Evolutionary conservation across 2,329 filamentous ascomycete genomes (phyloP), one percentile per base, ranked within the genome.

Genomic region (Septoria linicola): DNA sequence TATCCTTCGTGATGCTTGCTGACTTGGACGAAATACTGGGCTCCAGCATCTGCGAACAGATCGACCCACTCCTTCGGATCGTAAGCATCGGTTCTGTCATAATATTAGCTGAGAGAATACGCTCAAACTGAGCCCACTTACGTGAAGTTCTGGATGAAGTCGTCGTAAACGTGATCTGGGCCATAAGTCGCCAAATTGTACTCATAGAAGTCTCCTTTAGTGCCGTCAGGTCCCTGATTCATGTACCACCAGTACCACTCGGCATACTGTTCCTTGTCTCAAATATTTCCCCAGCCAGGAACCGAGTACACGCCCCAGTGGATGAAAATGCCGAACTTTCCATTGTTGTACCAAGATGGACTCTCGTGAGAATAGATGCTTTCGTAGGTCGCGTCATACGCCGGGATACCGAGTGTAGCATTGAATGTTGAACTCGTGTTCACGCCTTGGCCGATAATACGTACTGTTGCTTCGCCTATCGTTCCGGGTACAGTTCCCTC

Each of bases 311-410:
- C 68, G 0, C 80, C 80, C 64, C 80, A 82, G 53, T 82, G 80
- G 34, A 82, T 78, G 59, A 83, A 82, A 31, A 83, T 82, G 0
- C 80, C 80, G 54, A 72, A 83, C 51, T 83, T 83, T 17, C 71
- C 76, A 35, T 74, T 70, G 47, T 78, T 71, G 56, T 74, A 83
- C 80, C 80, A 82, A 4, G 72, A 68, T 0, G 79, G 78, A 11
- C 72, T 72, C 60, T 75, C 73, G 43, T 74, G 72, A 40, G 64
- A 60, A 43, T 72, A 72, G 14, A 49, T 43, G 10, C 32, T 37
- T n/a, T 42, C 47, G 14, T 49, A 49, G 4, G 47, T 49, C 14
- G 47, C 47, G 13, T 49, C 39, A 23, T 43, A 70, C 2, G 52
- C 34, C 4, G 54, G 50, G 13, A 70, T 71, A 6, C 67, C 68